phyloP scores from a whole-genome alignment of 257 asterid genomes.

The Forsythia suspensa region DNA sequence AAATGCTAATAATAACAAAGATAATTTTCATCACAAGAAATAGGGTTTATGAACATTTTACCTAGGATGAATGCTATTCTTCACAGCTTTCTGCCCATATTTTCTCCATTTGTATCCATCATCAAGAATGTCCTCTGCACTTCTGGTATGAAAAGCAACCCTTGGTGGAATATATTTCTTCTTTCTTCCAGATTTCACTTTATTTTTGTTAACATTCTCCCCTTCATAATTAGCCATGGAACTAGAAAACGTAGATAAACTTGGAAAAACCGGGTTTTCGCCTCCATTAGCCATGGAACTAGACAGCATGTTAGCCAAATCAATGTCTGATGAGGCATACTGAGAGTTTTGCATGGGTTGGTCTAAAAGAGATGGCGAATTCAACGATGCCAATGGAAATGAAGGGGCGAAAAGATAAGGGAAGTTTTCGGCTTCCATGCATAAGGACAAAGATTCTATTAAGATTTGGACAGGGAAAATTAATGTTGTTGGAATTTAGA shows the following conservation, averaged over 20 bases:
- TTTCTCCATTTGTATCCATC: constrained; percentile 96
- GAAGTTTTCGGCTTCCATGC: constrained; percentile 51
- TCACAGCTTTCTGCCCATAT: constrained; percentile 93
- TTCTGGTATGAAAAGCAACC: constrained; percentile 86
- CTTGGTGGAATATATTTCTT: constrained; percentile 68
- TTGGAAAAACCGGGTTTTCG: constrained; percentile 16
- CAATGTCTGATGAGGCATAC: constrained; percentile 35
- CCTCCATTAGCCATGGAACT: constrained; percentile 25
- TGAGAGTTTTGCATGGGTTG: constrained; percentile 57
- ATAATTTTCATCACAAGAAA: background rate
- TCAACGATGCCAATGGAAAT: constrained; percentile 16
- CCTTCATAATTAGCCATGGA: constrained; percentile 29
- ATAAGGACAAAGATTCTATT: constrained; percentile 8
- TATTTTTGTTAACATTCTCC: constrained; percentile 31
- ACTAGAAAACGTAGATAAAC: constrained; percentile 15
- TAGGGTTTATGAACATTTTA: constrained; percentile 19
- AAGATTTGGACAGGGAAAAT: constrained; percentile 5
- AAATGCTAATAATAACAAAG: background rate
- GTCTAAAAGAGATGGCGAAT: constrained; percentile 18
- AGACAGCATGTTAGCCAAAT: constrained; percentile 44
- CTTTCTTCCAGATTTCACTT: constrained; percentile 39
- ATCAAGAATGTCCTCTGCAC: constrained; percentile 86
- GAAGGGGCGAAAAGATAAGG: constrained; percentile 35
- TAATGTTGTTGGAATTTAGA: constrained; percentile 13
- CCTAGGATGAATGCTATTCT: constrained; percentile 82